Evolutionary conservation across 169 alveolate genomes (phyloP), one percentile per base, ranked within the genome.

Genomic region (Cryptosporidium ryanae): DNA sequence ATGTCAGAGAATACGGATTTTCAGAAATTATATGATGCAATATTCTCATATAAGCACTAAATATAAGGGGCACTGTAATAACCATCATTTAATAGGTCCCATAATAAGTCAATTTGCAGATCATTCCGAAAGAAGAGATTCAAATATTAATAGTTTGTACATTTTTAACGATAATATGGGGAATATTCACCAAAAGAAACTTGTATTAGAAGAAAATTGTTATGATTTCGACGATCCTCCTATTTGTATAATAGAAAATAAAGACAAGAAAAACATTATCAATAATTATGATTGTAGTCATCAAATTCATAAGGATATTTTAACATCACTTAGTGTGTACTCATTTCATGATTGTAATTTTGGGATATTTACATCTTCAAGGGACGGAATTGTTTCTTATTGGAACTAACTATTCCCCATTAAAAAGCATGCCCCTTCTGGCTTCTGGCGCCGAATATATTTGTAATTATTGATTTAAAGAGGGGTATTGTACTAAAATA

Each of bases 301-400:
- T 15, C 0, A 17, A 17, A 55, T 67, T 52, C 87, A 76, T 25
- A 76, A 34, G 15, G 87, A 76, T n/a, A 10, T 59, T 18, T 6
- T 76, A 48, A 76, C 87, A 6, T 76, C 87, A 1, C 13, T 76
- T 21, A 76, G 13, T 38, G 46, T 59, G 25, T 76, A 59, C 49
- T n/a, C 34, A 10, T 55, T 32, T 59, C 2, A n/a, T 43, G 55
- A 59, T 59, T 8, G 25, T 17, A 52, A 68, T 68, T 43, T 59
- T 8, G 87, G 87, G 1, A 10, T 76, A 76, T 29, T 76, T 32
- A 61, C 71, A 32, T 55, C 87, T 5, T 76, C 87, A 7, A 76
- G 87, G 54, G 87, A 76, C 59, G 87, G 87, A 5, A 61, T 61
- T 10, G 43, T 76, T 76, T 76, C 87, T 34, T 76, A 76, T 50